Conservation (phyloP, 495 filamentous ascomycete species). For the Bathelium albidoporum region DNA sequence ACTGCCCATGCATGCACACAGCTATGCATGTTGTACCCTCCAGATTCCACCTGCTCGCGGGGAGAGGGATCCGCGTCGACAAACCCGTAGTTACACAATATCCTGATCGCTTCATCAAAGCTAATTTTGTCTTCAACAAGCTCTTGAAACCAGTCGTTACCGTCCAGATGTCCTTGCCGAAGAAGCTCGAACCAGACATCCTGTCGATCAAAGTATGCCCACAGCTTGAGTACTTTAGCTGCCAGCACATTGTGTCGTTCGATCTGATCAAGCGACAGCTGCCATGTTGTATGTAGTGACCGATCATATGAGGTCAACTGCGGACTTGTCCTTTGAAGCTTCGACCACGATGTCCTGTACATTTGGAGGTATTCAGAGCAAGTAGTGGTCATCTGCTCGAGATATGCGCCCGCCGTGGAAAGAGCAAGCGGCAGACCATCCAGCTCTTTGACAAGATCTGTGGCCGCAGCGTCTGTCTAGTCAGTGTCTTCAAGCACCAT, state of each 20-base stretch:
- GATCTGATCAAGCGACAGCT: constrained; percentile 26
- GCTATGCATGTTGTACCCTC: constrained; percentile 9
- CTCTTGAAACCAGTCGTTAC: background rate
- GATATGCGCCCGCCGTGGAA: constrained; percentile 34
- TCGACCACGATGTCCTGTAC: constrained; percentile 35
- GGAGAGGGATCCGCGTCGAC: background rate
- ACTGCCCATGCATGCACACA: constrained; percentile 1
- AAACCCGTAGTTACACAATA: background rate
- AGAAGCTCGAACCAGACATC: constrained; percentile 26
- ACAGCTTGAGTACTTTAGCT: constrained; percentile 30
- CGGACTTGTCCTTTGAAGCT: constrained; percentile 17
- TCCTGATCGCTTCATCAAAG: background rate
- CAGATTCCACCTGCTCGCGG: background rate
- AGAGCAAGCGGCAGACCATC: constrained; percentile 38
- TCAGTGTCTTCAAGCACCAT: background rate
- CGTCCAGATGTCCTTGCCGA: background rate
- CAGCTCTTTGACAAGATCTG: constrained; percentile 13
- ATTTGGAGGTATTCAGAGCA: constrained; percentile 28
- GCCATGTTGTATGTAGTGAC: constrained; percentile 27
- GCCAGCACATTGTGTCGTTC: constrained; percentile 20
- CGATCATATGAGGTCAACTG: constrained; percentile 9
- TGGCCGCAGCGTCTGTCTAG: background rate
- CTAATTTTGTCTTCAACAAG: constrained; percentile 5
- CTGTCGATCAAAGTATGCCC: constrained; percentile 28
- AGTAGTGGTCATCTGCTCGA: constrained; percentile 26